phyloP scores from a whole-genome alignment of 2,329 filamentous ascomycete species.

The Neopestalotiopsis clavispora region DNA sequence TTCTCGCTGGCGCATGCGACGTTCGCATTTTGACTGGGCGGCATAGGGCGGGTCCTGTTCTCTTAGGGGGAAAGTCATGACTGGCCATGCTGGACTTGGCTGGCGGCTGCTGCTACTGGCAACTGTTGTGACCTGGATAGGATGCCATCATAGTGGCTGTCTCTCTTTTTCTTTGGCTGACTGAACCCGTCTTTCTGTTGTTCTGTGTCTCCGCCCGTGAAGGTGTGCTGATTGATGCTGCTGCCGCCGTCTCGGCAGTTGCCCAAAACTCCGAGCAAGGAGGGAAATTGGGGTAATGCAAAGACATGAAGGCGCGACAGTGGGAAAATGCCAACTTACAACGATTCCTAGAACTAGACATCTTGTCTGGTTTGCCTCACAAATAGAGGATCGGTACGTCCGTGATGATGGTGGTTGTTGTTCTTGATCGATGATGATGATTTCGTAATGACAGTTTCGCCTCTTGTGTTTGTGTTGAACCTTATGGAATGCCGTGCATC shows the following conservation, averaged over 20 bases:
- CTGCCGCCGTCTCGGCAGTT: background rate
- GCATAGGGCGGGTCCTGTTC: background rate
- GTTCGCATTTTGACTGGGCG: background rate
- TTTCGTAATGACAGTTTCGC: background rate
- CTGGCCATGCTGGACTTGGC: background rate
- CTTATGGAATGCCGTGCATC: background rate
- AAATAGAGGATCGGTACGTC: background rate
- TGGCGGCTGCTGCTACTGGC: background rate
- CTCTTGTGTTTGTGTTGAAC: background rate
- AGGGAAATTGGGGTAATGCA: background rate
- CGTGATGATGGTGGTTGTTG: background rate
- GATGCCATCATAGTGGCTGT: background rate
- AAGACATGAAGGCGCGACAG: background rate
- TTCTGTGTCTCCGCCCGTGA: background rate
- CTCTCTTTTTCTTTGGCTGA: background rate
- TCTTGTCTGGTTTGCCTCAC: background rate
- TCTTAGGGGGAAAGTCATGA: background rate
- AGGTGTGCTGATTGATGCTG: background rate
- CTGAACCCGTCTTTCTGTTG: background rate
- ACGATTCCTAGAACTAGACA: background rate
- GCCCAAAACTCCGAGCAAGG: background rate
- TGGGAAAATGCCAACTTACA: background rate
- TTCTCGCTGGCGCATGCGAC: background rate
- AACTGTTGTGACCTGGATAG: background rate
- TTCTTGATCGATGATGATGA: background rate